Percentiles rank a stretch among this genome's conserved stretches.
These are phyloP conservation scores for Trichoderma gracile DNA, from an alignment of 2,329 filamentous ascomycete species.

Conservation along the genomic window DNA sequence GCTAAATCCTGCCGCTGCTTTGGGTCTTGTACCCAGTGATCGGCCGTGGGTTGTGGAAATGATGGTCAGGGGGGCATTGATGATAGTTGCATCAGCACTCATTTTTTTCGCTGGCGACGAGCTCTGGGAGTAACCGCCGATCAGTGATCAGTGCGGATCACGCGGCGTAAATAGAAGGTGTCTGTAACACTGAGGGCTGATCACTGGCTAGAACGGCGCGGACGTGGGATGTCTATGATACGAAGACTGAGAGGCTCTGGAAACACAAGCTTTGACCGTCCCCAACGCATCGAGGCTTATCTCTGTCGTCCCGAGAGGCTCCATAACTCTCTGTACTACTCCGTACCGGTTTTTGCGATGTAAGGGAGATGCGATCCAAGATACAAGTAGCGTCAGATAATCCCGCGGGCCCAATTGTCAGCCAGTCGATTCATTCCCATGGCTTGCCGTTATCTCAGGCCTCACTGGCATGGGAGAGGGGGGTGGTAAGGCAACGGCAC, in stretches of 20 bases:
- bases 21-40: conserved; percentile 7
- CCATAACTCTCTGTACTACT: not conserved
- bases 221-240: not conserved
- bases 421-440: conserved; percentile 1
- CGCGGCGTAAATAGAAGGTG: conserved; percentile 19
- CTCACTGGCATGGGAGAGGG: conserved; percentile 6
- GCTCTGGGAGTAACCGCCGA: conserved; percentile 11
- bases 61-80: conserved; percentile 18
- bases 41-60: conserved; percentile 20
- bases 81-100: not conserved
- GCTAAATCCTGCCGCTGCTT: conserved; percentile 7
- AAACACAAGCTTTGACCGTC: too few species aligned
- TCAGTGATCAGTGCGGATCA: conserved; percentile 20
- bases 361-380: not conserved
- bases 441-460: conserved; percentile 10
- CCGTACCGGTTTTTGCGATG: not conserved
- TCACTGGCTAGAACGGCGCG: not conserved
- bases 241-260: not conserved
- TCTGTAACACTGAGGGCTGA: conserved; percentile 13
- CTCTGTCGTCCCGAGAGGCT: not conserved
- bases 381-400: conserved; percentile 4
- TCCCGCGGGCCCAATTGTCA: not conserved
- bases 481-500: not conserved
- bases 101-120: not conserved
- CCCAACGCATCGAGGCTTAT: not conserved